These are phyloP conservation scores for Cladosporium austrohemisphaericum DNA, from an alignment of 2,329 filamentous ascomycete genomes.

Conservation along the genomic window DNA sequence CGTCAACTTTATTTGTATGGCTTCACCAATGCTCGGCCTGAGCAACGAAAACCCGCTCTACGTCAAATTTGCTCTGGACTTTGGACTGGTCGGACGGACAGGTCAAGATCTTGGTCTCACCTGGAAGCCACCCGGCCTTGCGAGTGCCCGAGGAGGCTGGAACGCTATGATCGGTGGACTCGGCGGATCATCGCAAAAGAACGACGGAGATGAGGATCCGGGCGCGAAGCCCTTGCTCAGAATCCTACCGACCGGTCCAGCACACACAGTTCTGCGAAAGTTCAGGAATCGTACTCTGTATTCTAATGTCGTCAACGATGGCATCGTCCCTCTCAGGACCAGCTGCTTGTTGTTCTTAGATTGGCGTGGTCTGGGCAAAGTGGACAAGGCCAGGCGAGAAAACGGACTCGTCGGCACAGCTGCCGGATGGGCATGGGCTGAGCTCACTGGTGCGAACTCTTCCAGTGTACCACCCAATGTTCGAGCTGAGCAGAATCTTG, in stretches of 20 bases:
- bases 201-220: conserved; percentile 57
- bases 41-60: conserved; percentile 98
- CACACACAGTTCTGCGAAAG: conserved; percentile 78
- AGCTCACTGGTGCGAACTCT: conserved; percentile 70
- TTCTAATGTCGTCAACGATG: conserved; percentile 96
- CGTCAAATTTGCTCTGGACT: conserved; percentile 93
- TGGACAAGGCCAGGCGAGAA: conserved; percentile 89
- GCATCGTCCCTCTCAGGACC: conserved; percentile 89
- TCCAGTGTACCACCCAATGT: conserved; percentile 47
- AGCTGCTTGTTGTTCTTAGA: conserved; percentile 96
- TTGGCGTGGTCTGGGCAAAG: conserved; percentile 88
- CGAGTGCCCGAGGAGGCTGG: conserved; percentile 80
- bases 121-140: conserved; percentile 84
- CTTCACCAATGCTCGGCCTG: conserved; percentile 81
- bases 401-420: conserved; percentile 90
- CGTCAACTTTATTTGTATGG: conserved; percentile 84
- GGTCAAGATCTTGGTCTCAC: conserved; percentile 92
- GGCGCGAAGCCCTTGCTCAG: conserved; percentile 84
- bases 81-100: conserved; percentile 91
- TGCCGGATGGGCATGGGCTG: conserved; percentile 90
- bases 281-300: conserved; percentile 91
- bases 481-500: conserved; percentile 20
- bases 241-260: conserved; percentile 86
- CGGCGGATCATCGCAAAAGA: conserved; percentile 46
- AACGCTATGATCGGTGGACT: conserved; percentile 80